A percentile compares a stretch with the other conserved stretches of the same genome.
Evolutionary conservation across 176 grass and related monocot genomes (phyloP).

Genomic region (Musa itinerans): DNA sequence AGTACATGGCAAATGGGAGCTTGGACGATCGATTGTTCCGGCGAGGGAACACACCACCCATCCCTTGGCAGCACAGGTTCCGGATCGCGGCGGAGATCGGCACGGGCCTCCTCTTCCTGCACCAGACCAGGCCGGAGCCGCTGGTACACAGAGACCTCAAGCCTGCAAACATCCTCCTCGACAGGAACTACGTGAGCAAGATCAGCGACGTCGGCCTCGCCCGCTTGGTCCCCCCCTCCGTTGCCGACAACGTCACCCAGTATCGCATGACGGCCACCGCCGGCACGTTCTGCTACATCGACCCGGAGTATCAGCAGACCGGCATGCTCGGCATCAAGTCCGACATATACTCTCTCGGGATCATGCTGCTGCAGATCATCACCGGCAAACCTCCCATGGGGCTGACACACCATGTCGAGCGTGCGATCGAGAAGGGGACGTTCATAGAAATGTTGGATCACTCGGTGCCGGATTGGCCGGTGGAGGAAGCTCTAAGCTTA

Average conservation of each 20-base stretch:
- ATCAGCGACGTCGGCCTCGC: constrained; percentile 2
- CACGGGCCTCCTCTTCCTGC: constrained; percentile 1
- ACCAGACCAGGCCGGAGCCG: constrained; percentile 4
- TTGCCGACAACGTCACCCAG: background rate
- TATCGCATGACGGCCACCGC: constrained; percentile 5
- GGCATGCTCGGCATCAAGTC: constrained; percentile 3
- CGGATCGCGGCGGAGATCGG: background rate
- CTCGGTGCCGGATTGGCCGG: background rate
- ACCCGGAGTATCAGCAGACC: constrained; percentile 6
- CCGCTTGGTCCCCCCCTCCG: background rate
- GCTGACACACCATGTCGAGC: background rate
- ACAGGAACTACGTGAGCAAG: constrained; percentile 7
- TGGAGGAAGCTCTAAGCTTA: background rate
- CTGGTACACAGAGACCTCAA: background rate
- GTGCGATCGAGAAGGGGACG: constrained; percentile 5
- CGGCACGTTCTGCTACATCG: constrained; percentile 5
- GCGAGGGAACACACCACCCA: background rate
- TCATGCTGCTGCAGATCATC: constrained; percentile 4
- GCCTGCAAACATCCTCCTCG: constrained; percentile 4
- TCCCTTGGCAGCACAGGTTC: background rate
- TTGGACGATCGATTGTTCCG: background rate
- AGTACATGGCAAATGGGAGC: background rate
- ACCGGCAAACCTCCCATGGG: constrained; percentile 2
- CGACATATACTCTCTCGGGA: constrained; percentile 1
- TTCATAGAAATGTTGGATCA: background rate